phyloP scores from a whole-genome alignment of 1,284 basidiomycete species.

The Naganishia albida region DNA sequence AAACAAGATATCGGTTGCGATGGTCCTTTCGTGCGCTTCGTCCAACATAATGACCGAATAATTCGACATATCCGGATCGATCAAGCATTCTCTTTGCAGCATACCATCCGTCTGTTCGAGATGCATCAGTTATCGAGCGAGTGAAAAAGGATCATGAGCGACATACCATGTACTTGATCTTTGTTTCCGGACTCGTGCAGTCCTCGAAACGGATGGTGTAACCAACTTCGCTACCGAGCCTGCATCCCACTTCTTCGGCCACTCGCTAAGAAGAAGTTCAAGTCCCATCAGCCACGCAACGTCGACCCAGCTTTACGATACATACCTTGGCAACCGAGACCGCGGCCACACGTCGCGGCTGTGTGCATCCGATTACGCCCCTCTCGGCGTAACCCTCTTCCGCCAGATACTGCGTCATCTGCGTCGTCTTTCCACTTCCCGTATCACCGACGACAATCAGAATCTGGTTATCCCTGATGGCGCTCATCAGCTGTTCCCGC shows the following conservation, averaged over 20 bases:
- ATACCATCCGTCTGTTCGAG: slow-evolving; percentile 83
- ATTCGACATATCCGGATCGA: slow-evolving; percentile 87
- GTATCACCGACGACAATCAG: slow-evolving; percentile 92
- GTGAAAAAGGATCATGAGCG: background rate
- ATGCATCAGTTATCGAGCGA: slow-evolving; percentile 1
- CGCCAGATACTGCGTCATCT: slow-evolving; percentile 91
- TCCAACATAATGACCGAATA: slow-evolving; percentile 98
- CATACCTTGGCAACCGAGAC: slow-evolving; percentile 92
- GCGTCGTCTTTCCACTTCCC: slow-evolving; percentile 89
- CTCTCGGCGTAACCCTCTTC: slow-evolving; percentile 83
- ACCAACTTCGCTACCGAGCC: slow-evolving; percentile 94
- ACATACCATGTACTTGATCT: slow-evolving; percentile 93
- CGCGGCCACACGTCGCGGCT: slow-evolving; percentile 96
- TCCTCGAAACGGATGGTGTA: slow-evolving; percentile 99
- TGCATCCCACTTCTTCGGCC: slow-evolving; percentile 94
- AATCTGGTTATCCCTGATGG: slow-evolving; percentile 91
- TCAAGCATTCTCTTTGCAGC: slow-evolving; percentile 93
- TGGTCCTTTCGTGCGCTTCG: slow-evolving; percentile 97
- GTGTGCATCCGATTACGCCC: slow-evolving; percentile 92
- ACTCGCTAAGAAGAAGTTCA: slow-evolving; percentile 62
- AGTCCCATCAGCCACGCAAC: background rate
- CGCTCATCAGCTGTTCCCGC: slow-evolving; percentile 85
- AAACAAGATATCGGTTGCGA: slow-evolving; percentile 96
- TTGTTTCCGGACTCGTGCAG: slow-evolving; percentile 93
- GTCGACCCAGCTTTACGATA: background rate